phyloP scores from a whole-genome alignment of 345 rosid genomes.

The Eucalyptus cloeziana region DNA sequence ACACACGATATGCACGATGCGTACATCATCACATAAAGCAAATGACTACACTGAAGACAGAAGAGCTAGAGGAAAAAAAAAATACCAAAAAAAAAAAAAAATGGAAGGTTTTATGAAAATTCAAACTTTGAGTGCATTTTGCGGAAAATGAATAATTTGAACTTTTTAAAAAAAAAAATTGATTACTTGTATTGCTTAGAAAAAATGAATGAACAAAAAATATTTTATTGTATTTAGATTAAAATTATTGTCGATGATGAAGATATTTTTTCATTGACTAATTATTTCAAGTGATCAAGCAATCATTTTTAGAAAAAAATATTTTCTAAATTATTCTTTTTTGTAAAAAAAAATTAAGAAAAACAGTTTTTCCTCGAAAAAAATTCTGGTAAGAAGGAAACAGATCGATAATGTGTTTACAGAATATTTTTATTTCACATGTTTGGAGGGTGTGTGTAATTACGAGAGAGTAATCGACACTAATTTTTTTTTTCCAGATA shows the following conservation, averaged over 20 bases:
- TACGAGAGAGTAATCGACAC: not conserved
- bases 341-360: not conserved
- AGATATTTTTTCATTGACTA: not conserved
- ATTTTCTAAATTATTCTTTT: not conserved
- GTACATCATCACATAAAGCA: not conserved
- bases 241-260: not conserved
- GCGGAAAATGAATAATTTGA: too few relatives aligned
- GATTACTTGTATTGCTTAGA: too few relatives aligned
- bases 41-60: not conserved
- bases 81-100: not conserved
- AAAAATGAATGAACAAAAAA: not conserved
- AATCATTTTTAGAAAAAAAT: not conserved
- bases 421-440: not conserved
- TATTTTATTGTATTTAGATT: not conserved
- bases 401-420: not conserved
- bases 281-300: too few relatives aligned
- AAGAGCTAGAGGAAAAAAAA: not conserved
- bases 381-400: not conserved
- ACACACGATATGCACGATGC: not conserved
- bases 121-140: not conserved
- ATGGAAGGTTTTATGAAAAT: too few relatives aligned
- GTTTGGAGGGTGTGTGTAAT: not conserved
- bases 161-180: too few relatives aligned
- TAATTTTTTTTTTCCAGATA: not conserved
- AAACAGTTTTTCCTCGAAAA: not conserved